Percentiles rank a stretch among this genome's conserved stretches.
Evolutionary conservation across 129 eudicot genomes (phyloP).

Genomic region (Chrysanthemum lavandulifolium): DNA sequence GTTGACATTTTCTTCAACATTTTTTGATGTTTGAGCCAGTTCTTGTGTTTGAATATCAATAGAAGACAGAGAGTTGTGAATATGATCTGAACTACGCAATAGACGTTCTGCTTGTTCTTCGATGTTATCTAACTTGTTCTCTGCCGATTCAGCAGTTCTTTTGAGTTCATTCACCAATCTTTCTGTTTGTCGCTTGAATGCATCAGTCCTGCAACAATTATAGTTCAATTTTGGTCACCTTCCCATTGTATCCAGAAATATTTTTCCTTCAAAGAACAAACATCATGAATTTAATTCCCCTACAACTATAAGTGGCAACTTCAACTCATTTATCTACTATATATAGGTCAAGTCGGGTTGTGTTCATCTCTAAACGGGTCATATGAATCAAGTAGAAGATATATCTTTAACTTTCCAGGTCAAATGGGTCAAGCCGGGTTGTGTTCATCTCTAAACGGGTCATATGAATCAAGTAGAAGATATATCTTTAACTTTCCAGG

Average conservation of each 20-base stretch:
- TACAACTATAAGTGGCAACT: no score
- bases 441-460: background rate
- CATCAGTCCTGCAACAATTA: slow-evolving; percentile 50
- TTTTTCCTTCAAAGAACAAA: background rate
- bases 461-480: background rate
- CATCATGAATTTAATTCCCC: no score
- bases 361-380: background rate
- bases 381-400: background rate
- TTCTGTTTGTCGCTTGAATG: slow-evolving; percentile 74
- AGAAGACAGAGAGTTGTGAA: slow-evolving; percentile 50
- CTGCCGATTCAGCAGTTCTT: slow-evolving; percentile 63
- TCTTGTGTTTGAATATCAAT: slow-evolving; percentile 48
- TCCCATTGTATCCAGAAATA: background rate
- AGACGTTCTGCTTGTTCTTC: slow-evolving; percentile 55
- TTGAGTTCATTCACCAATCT: slow-evolving; percentile 71
- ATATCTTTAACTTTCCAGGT: background rate
- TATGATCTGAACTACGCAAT: slow-evolving; percentile 41
- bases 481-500: background rate
- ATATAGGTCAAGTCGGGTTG: background rate
- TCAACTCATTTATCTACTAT: background rate
- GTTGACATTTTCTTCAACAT: slow-evolving; percentile 38
- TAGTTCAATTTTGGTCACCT: background rate
- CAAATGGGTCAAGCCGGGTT: background rate
- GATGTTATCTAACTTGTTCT: slow-evolving; percentile 49
- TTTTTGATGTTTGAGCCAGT: slow-evolving; percentile 56